Evolutionary conservation across 2,329 filamentous ascomycete species (phyloP), one percentile per base, ranked within the genome.

Genomic region (Bimuria novae-zelandiae): DNA sequence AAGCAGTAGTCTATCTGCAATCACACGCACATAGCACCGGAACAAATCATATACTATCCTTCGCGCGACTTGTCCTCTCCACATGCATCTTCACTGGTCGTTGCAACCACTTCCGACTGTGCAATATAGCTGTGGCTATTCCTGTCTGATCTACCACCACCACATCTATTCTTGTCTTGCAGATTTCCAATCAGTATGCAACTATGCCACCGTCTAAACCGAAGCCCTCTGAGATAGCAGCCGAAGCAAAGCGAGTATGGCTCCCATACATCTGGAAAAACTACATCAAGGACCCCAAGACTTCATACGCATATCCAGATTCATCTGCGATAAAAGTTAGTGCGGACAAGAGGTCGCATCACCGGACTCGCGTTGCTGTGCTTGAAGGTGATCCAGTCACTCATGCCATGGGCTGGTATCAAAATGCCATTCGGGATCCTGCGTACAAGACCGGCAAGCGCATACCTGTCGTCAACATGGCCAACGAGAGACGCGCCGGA

Each of bases 401-500:
- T 52, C 74, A 74, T 83, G 84, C 87, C 19, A 74, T 89, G 29
- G 77, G 81, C 52, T 89, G 86, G 81, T 79, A 81, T 52, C 70
- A 72, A 40, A 70, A 66, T 45, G 59, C 65, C 17, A 54, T 61
- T 42, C 76, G 72, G 35, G 55, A 67, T 59, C 63, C 49, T 7
- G 58, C 63, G 39, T 61, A 55, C 42, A 36, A 58, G 29, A 52
- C 65, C 29, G 62, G 59, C 52, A 75, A 73, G 55, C 71, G 63
- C 37, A 81, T 89, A 50, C 85, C 87, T 0, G 86, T 90, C 53
- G 83, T 90, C 56, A 90, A 88, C 60, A 83, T 85, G 50, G 89
- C 89, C 42, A 90, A 92, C 73, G 89, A 92, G 69, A 89, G 87
- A 67, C 80, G 87, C 32, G 82, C 89, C 0, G 89, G 89, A 8